Percentiles rank a stretch among this genome's conserved stretches.
Evolutionary conservation across 2,329 filamentous ascomycete genomes (phyloP).

Genomic region (Teratosphaeria zuluensis): DNA sequence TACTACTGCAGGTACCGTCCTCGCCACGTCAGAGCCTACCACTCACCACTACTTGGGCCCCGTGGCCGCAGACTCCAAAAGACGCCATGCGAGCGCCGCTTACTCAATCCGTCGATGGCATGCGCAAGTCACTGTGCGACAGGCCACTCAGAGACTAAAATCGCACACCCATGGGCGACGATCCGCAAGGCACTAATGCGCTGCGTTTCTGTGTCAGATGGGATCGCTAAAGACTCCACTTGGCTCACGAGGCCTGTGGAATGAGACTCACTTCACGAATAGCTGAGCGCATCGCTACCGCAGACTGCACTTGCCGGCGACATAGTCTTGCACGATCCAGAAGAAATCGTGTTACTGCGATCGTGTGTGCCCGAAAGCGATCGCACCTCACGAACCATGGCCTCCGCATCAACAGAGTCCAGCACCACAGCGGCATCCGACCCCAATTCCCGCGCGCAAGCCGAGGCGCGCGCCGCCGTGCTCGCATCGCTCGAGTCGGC

Average conservation of each 20-base stretch:
- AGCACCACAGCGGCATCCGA: constrained; percentile 7
- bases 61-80: not conserved
- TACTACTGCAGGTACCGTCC: constrained; percentile 9
- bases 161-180: constrained; percentile 1
- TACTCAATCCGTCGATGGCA: not conserved
- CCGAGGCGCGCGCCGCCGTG: constrained; percentile 43
- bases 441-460: constrained; percentile 23
- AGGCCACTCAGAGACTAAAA: not conserved
- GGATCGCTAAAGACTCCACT: not conserved
- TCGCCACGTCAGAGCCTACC: constrained; percentile 8
- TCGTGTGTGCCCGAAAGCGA: not conserved
- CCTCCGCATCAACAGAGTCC: constrained; percentile 7
- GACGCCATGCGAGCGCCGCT: constrained; percentile 1
- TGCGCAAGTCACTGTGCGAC: not conserved
- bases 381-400: not conserved
- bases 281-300: not conserved
- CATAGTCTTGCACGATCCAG: not conserved
- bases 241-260: not conserved
- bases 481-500: constrained; percentile 43
- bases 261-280: not conserved
- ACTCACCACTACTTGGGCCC: constrained; percentile 1
- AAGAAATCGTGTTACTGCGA: not conserved
- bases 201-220: not conserved
- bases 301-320: not conserved
- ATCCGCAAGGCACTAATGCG: not conserved